These are phyloP conservation scores for Phallus indusiatus DNA, from an alignment of 768 basidiomycete species.

Conservation along the genomic window DNA sequence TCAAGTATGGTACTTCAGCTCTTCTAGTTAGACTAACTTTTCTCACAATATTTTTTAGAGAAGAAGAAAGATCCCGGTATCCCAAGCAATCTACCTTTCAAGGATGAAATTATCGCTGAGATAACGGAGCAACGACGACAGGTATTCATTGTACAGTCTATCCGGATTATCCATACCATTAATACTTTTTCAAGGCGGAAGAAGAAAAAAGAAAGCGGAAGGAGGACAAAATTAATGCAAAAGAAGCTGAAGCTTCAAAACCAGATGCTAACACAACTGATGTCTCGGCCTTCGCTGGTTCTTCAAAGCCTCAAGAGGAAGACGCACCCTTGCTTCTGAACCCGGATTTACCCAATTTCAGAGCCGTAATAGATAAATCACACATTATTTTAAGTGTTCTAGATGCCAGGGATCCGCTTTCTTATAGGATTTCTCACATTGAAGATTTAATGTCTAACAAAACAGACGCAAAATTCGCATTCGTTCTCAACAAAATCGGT, in stretches of 20 bases:
- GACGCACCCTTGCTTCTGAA: slow-evolving; percentile 56
- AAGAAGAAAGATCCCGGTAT: slow-evolving; percentile 87
- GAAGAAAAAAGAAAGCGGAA: slow-evolving; percentile 66
- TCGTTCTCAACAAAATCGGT: slow-evolving; percentile 90
- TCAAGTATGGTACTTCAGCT: slow-evolving; percentile 49
- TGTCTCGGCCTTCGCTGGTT: slow-evolving; percentile 15
- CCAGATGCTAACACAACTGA: slow-evolving; percentile 21
- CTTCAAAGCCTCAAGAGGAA: slow-evolving; percentile 37
- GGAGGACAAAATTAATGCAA: slow-evolving; percentile 47
- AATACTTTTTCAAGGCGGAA: no score
- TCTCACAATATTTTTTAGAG: slow-evolving; percentile 41
- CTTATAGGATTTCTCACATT: slow-evolving; percentile 54
- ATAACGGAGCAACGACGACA: slow-evolving; percentile 70
- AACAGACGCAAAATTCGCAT: slow-evolving; percentile 38
- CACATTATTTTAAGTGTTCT: slow-evolving; percentile 76
- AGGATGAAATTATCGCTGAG: slow-evolving; percentile 89
- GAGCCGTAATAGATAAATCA: slow-evolving; percentile 61
- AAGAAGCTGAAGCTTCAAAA: slow-evolving; percentile 19
- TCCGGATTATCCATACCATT: no score
- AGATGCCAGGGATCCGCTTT: slow-evolving; percentile 75
- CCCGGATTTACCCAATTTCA: slow-evolving; percentile 49
- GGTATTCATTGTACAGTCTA: no score
- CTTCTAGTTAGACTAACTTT: not conserved
- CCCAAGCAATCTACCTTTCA: slow-evolving; percentile 88
- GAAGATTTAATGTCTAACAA: slow-evolving; percentile 43